These are phyloP conservation scores for Skeletonema costatum DNA, from an alignment of 108 stramenopile species.

Conservation along the genomic window DNA sequence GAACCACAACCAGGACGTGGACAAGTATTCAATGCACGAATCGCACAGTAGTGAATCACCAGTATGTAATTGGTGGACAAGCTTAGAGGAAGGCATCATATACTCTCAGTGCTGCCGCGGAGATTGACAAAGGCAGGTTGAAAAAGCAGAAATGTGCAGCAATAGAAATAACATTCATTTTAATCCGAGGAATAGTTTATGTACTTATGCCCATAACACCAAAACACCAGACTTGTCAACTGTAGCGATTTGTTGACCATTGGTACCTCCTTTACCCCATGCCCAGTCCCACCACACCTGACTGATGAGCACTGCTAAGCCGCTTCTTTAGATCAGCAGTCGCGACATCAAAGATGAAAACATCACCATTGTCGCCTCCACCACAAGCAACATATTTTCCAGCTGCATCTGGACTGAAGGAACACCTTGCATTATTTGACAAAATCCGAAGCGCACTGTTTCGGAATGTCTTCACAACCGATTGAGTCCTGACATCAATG, in stretches of 20 bases:
- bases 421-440: constrained; percentile 49
- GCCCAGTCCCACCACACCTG: constrained; percentile 71
- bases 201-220: constrained; percentile 72
- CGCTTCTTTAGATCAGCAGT: constrained; percentile 46
- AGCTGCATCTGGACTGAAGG: constrained; percentile 69
- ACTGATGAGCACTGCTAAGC: constrained; percentile 51
- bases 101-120: background rate
- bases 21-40: background rate
- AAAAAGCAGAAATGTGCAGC: background rate
- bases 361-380: constrained; percentile 59
- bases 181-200: background rate
- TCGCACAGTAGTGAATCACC: background rate
- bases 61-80: background rate
- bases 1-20: background rate
- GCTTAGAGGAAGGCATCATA: background rate
- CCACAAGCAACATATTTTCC: constrained; percentile 67
- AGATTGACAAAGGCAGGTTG: background rate
- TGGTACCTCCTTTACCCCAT: constrained; percentile 73
- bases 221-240: constrained; percentile 76
- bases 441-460: constrained; percentile 53
- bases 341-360: constrained; percentile 73
- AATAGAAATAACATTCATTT: background rate
- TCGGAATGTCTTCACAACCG: constrained; percentile 52
- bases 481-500: constrained; percentile 58
- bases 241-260: constrained; percentile 80